These are phyloP conservation scores for Monosporascus ibericus DNA, from an alignment of 2,329 filamentous ascomycete genomes.

Conservation along the genomic window DNA sequence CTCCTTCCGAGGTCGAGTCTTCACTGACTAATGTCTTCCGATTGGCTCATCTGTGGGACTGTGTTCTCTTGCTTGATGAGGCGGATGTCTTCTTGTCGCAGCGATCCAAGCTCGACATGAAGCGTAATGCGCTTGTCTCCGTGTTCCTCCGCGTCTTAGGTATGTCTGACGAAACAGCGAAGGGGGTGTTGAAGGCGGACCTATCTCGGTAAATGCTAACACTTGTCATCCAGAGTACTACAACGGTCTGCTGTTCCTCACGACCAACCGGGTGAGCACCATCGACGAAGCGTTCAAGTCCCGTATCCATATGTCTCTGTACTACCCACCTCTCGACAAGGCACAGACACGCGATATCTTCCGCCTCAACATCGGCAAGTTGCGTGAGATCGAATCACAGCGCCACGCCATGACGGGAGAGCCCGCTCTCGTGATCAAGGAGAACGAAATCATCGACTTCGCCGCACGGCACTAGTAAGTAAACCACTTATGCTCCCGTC, in stretches of 20 bases:
- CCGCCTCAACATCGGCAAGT: conserved; percentile 32
- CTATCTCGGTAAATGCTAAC: too few relatives aligned
- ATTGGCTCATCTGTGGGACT: conserved; percentile 30
- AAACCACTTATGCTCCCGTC: too few relatives aligned
- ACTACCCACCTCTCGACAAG: conserved; percentile 31
- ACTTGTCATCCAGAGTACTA: conserved; percentile 22
- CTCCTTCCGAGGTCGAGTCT: conserved; percentile 33
- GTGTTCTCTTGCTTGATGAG: conserved; percentile 23
- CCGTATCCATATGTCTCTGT: conserved; percentile 32
- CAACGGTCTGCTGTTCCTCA: conserved; percentile 34
- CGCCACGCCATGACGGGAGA: conserved; percentile 30
- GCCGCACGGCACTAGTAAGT: conserved; percentile 27
- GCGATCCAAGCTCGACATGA: conserved; percentile 23
- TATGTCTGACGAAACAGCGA: background rate
- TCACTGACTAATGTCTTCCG: conserved; percentile 37
- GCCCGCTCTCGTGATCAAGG: conserved; percentile 27
- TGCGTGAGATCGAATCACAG: conserved; percentile 30
- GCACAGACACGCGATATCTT: conserved; percentile 35
- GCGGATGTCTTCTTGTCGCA: conserved; percentile 24
- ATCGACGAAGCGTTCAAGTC: conserved; percentile 40
- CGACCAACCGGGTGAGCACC: conserved; percentile 36
- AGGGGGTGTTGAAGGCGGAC: too few relatives aligned
- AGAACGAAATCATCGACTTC: conserved; percentile 30
- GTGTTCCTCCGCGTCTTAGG: conserved; percentile 32
- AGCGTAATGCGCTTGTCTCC: conserved; percentile 29